These are phyloP conservation scores for Excoecaria cochinchinensis DNA, from an alignment of 345 rosid genomes.

Conservation along the genomic window DNA sequence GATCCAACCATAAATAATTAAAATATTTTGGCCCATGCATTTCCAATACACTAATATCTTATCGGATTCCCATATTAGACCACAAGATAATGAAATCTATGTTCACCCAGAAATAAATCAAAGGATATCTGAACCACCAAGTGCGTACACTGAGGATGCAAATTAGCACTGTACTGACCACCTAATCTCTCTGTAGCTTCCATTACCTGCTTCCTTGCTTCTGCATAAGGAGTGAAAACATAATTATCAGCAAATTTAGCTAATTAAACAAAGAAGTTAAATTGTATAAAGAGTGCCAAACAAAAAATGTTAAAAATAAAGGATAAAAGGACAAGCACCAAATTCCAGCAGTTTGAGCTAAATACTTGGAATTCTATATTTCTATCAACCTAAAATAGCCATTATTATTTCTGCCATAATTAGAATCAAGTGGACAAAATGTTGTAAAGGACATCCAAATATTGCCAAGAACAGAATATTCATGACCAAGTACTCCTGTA, in stretches of 20 bases:
- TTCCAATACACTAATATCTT: background rate
- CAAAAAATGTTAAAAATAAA: background rate
- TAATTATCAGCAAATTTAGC: background rate
- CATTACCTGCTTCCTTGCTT: constrained; percentile 90
- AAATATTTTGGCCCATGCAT: background rate
- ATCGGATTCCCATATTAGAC: background rate
- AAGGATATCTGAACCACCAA: constrained; percentile 98
- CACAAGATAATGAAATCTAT: background rate
- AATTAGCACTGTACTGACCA: constrained; percentile 75
- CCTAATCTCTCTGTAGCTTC: constrained; percentile 92
- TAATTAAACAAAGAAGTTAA: background rate
- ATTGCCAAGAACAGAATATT: background rate
- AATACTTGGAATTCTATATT: background rate
- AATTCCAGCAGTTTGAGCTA: background rate
- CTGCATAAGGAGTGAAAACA: constrained; percentile 37
- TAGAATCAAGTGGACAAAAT: background rate
- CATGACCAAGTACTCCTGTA: constrained; percentile 2
- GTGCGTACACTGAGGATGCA: constrained; percentile 87
- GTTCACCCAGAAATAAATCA: background rate
- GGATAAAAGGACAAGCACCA: background rate
- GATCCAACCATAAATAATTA: background rate
- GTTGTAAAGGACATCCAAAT: background rate
- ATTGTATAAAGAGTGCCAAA: background rate
- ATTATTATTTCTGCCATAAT: background rate
- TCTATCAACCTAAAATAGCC: background rate